These are phyloP conservation scores for Fusarium setosum DNA, from an alignment of 2,329 filamentous ascomycete species.

Conservation along the genomic window DNA sequence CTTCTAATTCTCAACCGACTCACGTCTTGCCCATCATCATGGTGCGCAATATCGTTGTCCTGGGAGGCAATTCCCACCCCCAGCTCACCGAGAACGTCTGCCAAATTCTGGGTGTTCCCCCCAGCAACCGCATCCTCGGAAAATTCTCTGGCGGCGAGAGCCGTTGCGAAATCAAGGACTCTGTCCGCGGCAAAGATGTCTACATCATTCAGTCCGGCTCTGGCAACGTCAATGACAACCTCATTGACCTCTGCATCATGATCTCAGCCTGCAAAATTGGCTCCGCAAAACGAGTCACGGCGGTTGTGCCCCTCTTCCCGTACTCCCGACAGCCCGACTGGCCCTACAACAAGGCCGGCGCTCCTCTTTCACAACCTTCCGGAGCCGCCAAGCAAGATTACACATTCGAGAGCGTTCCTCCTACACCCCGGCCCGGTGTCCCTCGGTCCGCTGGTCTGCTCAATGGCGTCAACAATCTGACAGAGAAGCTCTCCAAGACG, in stretches of 20 bases:
- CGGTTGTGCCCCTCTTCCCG: slow-evolving; percentile 93
- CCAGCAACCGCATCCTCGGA: slow-evolving; percentile 82
- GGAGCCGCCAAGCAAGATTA: slow-evolving; percentile 67
- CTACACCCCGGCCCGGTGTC: slow-evolving; percentile 81
- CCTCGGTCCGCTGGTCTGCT: slow-evolving; percentile 73
- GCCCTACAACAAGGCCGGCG: slow-evolving; percentile 95
- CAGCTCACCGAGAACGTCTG: slow-evolving; percentile 88
- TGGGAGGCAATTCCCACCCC: slow-evolving; percentile 94
- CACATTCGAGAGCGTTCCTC: slow-evolving; percentile 92
- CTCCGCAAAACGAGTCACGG: slow-evolving; percentile 92
- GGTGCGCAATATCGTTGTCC: slow-evolving; percentile 95
- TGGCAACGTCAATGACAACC: slow-evolving; percentile 93
- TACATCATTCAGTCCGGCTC: slow-evolving; percentile 97
- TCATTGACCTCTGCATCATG: slow-evolving; percentile 97
- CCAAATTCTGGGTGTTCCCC: slow-evolving; percentile 87
- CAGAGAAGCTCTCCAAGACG: slow-evolving; percentile 78
- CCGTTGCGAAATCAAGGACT: slow-evolving; percentile 94
- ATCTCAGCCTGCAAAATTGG: slow-evolving; percentile 98
- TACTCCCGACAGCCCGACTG: slow-evolving; percentile 97
- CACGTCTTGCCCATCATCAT: slow-evolving; percentile 59
- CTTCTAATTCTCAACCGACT: slow-evolving; percentile 21
- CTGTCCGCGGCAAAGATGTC: slow-evolving; percentile 97
- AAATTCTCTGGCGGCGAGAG: slow-evolving; percentile 98
- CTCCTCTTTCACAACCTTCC: slow-evolving; percentile 79
- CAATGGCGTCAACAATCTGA: slow-evolving; percentile 76